Conservation (phyloP, 768 basidiomycete genomes). For the Collybia nuda region DNA sequence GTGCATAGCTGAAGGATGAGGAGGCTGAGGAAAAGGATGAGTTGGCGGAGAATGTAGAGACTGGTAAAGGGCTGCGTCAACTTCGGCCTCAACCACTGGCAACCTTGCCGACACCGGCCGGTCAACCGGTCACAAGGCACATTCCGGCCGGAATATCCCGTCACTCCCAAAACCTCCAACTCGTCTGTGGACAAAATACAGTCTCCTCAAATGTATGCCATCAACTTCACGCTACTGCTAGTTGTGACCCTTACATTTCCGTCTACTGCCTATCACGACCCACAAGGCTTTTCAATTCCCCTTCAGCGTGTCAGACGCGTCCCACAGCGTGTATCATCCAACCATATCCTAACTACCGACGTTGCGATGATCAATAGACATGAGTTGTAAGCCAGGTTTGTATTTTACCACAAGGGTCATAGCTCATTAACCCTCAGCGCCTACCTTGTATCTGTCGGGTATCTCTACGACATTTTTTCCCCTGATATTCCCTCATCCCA, state of each 20-base stretch:
- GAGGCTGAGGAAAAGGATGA: constrained; percentile 21
- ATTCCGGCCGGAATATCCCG: constrained; percentile 1
- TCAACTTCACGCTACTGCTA: background rate
- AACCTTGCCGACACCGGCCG: constrained; percentile 16
- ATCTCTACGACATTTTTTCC: background rate
- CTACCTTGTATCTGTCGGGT: constrained; percentile 17
- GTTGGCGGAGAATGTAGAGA: constrained; percentile 25
- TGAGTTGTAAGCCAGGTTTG: constrained; percentile 28
- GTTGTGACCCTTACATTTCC: background rate
- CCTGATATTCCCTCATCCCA: background rate
- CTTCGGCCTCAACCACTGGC: constrained; percentile 19
- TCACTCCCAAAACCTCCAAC: too few relatives aligned
- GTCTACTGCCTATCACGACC: background rate
- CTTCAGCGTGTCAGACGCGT: constrained; percentile 10
- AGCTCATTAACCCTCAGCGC: constrained; percentile 4
- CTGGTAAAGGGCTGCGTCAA: constrained; percentile 19
- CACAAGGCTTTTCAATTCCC: constrained; percentile 10
- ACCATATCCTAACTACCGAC: constrained; percentile 17
- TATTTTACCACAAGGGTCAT: too few relatives aligned
- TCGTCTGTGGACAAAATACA: too few relatives aligned
- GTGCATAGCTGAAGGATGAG: constrained; percentile 51
- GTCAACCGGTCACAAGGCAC: constrained; percentile 7
- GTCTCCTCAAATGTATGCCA: background rate
- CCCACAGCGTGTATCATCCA: background rate
- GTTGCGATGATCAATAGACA: constrained; percentile 26